A percentile compares a stretch with the other conserved stretches of the same genome.
Evolutionary conservation across 2,329 filamentous ascomycete genomes (phyloP).

Genomic region (Fusarium sp.): DNA sequence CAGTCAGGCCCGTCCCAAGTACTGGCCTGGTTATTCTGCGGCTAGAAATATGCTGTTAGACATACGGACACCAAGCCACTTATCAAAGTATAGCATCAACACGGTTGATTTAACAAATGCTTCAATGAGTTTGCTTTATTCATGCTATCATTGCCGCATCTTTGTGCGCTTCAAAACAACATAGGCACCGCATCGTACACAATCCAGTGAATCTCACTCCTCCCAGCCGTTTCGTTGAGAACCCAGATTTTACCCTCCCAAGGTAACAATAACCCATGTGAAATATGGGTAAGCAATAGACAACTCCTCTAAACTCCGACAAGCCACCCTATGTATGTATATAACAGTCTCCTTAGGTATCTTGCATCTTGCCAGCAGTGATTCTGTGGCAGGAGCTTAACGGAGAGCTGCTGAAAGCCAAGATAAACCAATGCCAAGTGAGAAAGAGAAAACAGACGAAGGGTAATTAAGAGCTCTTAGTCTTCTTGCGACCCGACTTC

Average conservation of each 20-base stretch:
- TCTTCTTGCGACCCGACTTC: conserved; percentile 71
- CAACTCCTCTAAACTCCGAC: conserved; percentile 41
- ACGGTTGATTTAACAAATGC: not conserved
- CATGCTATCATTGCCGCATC: conserved; percentile 48
- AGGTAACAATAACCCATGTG: conserved; percentile 20
- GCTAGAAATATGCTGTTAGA: not conserved
- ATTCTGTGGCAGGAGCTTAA: conserved; percentile 30
- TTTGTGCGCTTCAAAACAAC: conserved; percentile 43
- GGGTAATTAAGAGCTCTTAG: conserved; percentile 53
- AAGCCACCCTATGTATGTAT: conserved; percentile 35
- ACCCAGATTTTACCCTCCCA: conserved; percentile 27
- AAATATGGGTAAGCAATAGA: conserved; percentile 28
- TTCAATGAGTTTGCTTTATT: not conserved
- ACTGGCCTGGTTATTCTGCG: not conserved
- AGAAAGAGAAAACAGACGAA: conserved; percentile 34
- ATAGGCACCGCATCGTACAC: conserved; percentile 38
- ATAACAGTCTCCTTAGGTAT: conserved; percentile 41
- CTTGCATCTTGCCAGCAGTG: conserved; percentile 32
- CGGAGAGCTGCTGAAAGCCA: conserved; percentile 24
- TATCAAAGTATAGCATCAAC: not conserved
- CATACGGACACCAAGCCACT: not conserved
- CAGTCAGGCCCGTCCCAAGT: not conserved
- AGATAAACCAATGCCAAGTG: conserved; percentile 17
- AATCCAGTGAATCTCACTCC: conserved; percentile 18
- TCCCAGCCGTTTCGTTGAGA: conserved; percentile 20